Percentiles rank a stretch among this genome's conserved stretches.
Evolutionary conservation across 345 rosid genomes (phyloP).

Genomic region (Eucalyptus virginea): DNA sequence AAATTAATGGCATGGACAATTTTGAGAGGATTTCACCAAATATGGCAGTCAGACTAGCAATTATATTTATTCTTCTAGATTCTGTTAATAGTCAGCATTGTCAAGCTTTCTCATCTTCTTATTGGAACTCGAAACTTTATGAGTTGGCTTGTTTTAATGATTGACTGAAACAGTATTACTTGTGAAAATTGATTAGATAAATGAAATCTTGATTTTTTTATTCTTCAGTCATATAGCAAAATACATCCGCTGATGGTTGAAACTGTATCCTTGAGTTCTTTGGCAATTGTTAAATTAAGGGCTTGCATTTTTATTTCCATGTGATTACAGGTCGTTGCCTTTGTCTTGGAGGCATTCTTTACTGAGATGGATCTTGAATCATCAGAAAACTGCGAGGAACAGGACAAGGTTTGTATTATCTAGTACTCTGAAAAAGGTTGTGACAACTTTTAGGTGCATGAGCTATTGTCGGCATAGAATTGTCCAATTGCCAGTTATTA

Average conservation of each 20-base stretch:
- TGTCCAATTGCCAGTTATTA: neutral
- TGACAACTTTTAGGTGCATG: neutral
- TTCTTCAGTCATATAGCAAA: neutral
- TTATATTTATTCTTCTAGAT: neutral
- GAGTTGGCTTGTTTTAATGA: neutral
- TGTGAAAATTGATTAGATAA: neutral
- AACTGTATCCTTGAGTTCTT: neutral
- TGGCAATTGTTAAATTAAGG: neutral
- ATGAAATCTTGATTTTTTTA: neutral
- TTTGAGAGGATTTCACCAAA: neutral
- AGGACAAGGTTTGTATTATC: slow-evolving; percentile 28
- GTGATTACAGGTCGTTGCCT: slow-evolving; percentile 73
- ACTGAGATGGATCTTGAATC: slow-evolving; percentile 82
- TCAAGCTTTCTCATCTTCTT: neutral
- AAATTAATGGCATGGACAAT: neutral
- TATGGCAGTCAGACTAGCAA: neutral
- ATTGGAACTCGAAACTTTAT: neutral
- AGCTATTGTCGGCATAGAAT: neutral
- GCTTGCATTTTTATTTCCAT: neutral
- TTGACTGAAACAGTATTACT: neutral
- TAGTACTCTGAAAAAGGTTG: no score
- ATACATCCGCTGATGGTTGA: neutral
- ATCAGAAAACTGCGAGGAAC: slow-evolving; percentile 37
- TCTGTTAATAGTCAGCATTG: neutral
- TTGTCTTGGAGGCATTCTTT: slow-evolving; percentile 98